These are phyloP conservation scores for Strombidium stylifer DNA, from an alignment of 73 alveolate genomes.

Conservation along the genomic window DNA sequence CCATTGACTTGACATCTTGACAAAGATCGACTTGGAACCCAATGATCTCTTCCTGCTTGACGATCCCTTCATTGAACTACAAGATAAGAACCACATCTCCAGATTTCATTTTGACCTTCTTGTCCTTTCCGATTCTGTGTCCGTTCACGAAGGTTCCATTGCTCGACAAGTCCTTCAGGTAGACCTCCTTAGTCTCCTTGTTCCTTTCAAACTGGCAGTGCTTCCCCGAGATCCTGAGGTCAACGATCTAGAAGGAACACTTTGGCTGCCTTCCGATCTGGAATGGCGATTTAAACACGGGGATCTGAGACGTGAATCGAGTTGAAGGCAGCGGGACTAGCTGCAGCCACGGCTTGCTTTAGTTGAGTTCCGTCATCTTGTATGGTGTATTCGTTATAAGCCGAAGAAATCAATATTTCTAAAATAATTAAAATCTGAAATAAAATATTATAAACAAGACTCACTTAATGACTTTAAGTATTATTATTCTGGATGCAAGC, in stretches of 20 bases:
- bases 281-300: no score
- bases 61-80: background rate
- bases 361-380: no score
- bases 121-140: conserved; percentile 31
- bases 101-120: conserved; percentile 7
- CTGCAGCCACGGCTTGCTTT: no score
- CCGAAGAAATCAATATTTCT: no score
- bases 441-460: no score
- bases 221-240: conserved; percentile 11
- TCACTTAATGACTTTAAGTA: no score
- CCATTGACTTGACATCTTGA: background rate
- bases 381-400: no score
- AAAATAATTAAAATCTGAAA: no score
- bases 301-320: no score
- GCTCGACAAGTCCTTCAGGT: conserved; percentile 27
- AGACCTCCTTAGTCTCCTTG: conserved; percentile 1
- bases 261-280: conserved; percentile 13
- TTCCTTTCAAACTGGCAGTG: conserved; percentile 16
- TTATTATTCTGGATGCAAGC: no score
- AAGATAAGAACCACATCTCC: conserved; percentile 24
- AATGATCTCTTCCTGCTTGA: background rate
- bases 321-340: no score
- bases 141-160: conserved; percentile 41
- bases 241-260: background rate
- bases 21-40: background rate